Evolutionary conservation across 768 basidiomycete species (phyloP).

Genomic region (Trametopsis cervina): DNA sequence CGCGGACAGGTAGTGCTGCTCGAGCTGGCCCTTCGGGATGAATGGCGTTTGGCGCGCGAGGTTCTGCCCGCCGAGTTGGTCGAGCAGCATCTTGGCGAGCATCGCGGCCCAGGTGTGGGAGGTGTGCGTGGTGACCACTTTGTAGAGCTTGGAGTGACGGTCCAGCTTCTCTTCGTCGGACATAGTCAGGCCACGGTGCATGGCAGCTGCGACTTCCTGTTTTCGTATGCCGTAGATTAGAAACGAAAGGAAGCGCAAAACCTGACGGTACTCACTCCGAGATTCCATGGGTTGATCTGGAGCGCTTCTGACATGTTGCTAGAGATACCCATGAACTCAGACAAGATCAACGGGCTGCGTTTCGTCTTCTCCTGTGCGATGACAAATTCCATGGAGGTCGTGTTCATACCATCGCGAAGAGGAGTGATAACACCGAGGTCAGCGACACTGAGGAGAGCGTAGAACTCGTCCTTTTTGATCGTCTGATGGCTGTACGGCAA

Average conservation of each 20-base stretch:
- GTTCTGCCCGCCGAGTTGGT: conserved; percentile 71
- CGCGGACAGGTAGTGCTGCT: conserved; percentile 55
- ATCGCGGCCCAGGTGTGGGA: conserved; percentile 93
- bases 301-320: conserved; percentile 86
- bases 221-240: background rate
- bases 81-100: conserved; percentile 81
- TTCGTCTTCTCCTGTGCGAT: conserved; percentile 86
- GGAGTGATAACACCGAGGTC: conserved; percentile 95
- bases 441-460: conserved; percentile 87
- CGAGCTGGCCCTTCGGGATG: conserved; percentile 57
- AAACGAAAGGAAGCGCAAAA: background rate
- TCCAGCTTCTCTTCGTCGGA: conserved; percentile 60
- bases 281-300: conserved; percentile 94
- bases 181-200: conserved; percentile 86
- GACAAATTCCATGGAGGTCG: conserved; percentile 96
- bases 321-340: conserved; percentile 97
- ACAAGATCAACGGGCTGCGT: conserved; percentile 81
- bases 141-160: conserved; percentile 72
- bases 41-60: conserved; percentile 82
- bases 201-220: conserved; percentile 82
- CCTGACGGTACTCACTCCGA: conserved; percentile 50
- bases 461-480: conserved; percentile 97
- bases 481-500: conserved; percentile 72
- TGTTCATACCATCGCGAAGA: conserved; percentile 98
- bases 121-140: conserved; percentile 86